Evolutionary conservation across 805 yeast species (phyloP), one percentile per base, ranked within the genome.

Genomic region (Candida coquimbonensis): DNA sequence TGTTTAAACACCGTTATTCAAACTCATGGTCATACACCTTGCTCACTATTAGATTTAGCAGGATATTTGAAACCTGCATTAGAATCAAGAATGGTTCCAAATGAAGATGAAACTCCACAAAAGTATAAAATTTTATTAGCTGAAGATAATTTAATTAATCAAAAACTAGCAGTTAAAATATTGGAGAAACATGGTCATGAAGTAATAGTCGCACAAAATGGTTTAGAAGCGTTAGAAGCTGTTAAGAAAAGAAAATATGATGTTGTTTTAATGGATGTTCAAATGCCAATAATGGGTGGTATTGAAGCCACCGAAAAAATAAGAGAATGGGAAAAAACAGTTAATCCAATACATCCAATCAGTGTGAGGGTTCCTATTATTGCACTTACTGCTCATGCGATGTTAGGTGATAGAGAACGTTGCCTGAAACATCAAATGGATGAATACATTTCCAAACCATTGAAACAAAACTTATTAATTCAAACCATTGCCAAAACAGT

Each of bases 211-310:
- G 96, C 87, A 7, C 91, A 85, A 61, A 87, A 87, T 63, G 96
- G 96, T 14, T 70, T 77, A 48, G 87, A 87, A 55, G 95, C 96
- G 1, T 75, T 78, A 53, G 87, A 86, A 49, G 90, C 89, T 1
- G 80, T 86, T 39, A 72, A 80, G 60, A 72, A 75, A 52, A 77
- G 74, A 50, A 72, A 74, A 40, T 87, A 81, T 61, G 96, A 87
- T 60, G 90, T 85, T 40, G 84, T 87, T 17, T 74, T 87, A 53
- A 87, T 87, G 96, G 96, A 87, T 67, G 95, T 87, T 39, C 96
- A 87, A 63, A 87, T 87, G 96, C 96, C 96, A 9, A 87, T 86
- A 14, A 88, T 87, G 93, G 95, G 96, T 27, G 96, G 96, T 0
- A 87, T 87, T 62, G 96, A 87, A 59, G 95, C 96, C 3, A 87